Base-by-base conservation (phyloP, 2,329 filamentous ascomycete species). In the Paracamarosporium sp. region DNA sequence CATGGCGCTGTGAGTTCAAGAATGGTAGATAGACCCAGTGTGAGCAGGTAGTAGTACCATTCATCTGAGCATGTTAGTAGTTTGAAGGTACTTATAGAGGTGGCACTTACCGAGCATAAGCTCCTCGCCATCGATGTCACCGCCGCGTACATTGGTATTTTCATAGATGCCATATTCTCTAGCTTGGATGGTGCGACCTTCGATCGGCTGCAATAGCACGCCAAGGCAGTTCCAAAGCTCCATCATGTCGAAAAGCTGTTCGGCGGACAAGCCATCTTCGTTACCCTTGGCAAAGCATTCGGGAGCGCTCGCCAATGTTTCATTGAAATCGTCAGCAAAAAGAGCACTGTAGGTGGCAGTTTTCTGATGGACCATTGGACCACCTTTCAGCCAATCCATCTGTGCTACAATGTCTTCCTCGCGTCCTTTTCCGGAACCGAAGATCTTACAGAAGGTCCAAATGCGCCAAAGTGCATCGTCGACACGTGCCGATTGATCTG, bases 381-480 rank as follows among this genome's bases (percentile, higher is more conserved):
- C 86, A 31, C 86, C 87, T 56, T 82, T 83, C 11, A 89, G 75
- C 87, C 87, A 89, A 64, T 88, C 86, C 62, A 86, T 80, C 68
- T 89, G 86, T 4, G 82, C 85, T 33, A 82, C 77, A 31, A 87
- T 77, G 57, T 88, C 85, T 28, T 85, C 82, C 62, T 88, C 85
- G 13, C 85, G 80, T 4, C 80, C 80, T 62, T 86, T 87, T 0
- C 80, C 80, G 48, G 79, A 82, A 1, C 87, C 87, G 52, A 89
- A 89, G 30, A 88, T 83, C 53, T 81, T 82, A 71, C 86, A 88
- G 72, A 89, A 89, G 0, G 83, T 86, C 86, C 86, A 88, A 28
- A 89, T 83, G 2, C 86, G 83, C 85, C 86, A 89, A 46, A 89
- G 81, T 0, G 86, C 86, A 69, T 87, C 81, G 56, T 88, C 84